Conservation (phyloP, 768 basidiomycete species). For the Tulasnella sp. region DNA sequence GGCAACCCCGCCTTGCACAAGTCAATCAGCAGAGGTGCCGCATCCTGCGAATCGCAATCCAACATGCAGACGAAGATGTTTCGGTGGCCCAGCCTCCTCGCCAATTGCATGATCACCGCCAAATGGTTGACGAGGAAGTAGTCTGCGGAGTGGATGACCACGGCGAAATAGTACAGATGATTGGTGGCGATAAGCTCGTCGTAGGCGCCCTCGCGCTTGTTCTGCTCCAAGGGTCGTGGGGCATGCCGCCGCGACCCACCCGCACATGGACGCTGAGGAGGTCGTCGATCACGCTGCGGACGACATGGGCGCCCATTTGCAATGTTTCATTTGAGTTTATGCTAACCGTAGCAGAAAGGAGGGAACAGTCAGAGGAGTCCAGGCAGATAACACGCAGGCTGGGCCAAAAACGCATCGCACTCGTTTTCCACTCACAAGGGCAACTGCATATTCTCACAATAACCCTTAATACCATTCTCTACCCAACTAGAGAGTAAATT, state of each 20-base stretch:
- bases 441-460: slow-evolving; percentile 87
- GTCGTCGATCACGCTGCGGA: slow-evolving; percentile 85
- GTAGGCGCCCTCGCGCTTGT: slow-evolving; percentile 78
- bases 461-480: slow-evolving; percentile 72
- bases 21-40: slow-evolving; percentile 90
- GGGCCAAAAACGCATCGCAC: too few species aligned
- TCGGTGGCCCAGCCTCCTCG: slow-evolving; percentile 81
- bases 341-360: slow-evolving; percentile 41
- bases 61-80: slow-evolving; percentile 97
- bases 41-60: slow-evolving; percentile 93
- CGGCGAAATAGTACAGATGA: slow-evolving; percentile 91
- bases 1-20: slow-evolving; percentile 93
- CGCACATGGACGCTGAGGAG: too few species aligned
- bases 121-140: slow-evolving; percentile 99
- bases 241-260: slow-evolving; percentile 96
- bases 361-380: too few species aligned
- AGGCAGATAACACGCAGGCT: too few species aligned
- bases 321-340: slow-evolving; percentile 79
- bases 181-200: slow-evolving; percentile 87
- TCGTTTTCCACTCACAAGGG: slow-evolving; percentile 75
- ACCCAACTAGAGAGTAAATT: slow-evolving; percentile 78
- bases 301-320: slow-evolving; percentile 85
- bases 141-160: slow-evolving; percentile 96
- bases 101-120: slow-evolving; percentile 94
- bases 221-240: slow-evolving; percentile 97